These are phyloP conservation scores for Pisolithus microcarpus DNA, from an alignment of 768 basidiomycete genomes.

Conservation along the genomic window DNA sequence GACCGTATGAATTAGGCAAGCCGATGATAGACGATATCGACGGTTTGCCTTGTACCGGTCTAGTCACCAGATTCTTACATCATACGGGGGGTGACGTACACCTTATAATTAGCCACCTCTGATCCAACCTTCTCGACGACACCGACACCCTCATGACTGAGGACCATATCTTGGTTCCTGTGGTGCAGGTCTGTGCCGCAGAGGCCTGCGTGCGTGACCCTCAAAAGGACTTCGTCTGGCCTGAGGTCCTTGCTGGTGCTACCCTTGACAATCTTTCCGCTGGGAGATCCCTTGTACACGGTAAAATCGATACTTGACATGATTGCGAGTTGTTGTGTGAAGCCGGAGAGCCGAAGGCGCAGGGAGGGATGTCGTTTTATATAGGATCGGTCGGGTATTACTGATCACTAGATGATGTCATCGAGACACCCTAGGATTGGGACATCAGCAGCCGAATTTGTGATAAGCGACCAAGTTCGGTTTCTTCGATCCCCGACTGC, in stretches of 20 bases:
- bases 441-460: no score
- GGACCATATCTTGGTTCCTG: slow-evolving; percentile 26
- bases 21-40: no score
- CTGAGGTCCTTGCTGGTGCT: slow-evolving; percentile 13
- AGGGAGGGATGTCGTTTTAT: no score
- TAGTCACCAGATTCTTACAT: no score
- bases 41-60: no score
- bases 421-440: no score
- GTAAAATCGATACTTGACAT: slow-evolving; percentile 20
- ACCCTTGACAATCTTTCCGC: slow-evolving; percentile 15
- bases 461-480: no score
- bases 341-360: not conserved
- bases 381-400: no score
- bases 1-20: no score
- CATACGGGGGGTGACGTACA: slow-evolving; percentile 13
- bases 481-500: no score
- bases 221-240: slow-evolving; percentile 24
- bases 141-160: slow-evolving; percentile 35
- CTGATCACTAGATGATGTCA: no score
- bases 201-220: slow-evolving; percentile 29
- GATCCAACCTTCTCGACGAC: slow-evolving; percentile 27
- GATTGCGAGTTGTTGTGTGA: slow-evolving; percentile 1
- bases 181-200: slow-evolving; percentile 35
- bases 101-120: slow-evolving; percentile 27
- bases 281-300: slow-evolving; percentile 24